Conservation (phyloP, 495 filamentous ascomycete genomes). For the Xylaria acuta region DNA sequence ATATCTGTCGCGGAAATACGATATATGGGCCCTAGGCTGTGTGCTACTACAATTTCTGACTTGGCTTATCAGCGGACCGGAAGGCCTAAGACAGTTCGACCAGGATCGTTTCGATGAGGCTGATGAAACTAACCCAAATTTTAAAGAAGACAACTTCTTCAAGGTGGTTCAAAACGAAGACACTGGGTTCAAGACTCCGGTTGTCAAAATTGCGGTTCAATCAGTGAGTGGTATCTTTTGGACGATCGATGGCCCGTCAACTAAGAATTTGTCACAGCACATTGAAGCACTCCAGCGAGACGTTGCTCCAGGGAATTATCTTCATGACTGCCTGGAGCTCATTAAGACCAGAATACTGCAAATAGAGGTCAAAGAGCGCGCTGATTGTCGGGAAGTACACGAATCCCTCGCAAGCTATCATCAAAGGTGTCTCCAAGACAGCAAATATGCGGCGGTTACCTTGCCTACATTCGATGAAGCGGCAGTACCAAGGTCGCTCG, state of each 20-base stretch:
- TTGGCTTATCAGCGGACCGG: not conserved
- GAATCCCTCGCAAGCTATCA: not conserved
- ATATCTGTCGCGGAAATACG: not conserved
- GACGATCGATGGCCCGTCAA: not conserved
- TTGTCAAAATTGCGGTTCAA: too few species aligned
- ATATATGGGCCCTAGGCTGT: slow-evolving; percentile 9
- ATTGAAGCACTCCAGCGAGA: not conserved
- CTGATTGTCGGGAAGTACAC: not conserved
- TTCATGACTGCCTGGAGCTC: slow-evolving; percentile 6
- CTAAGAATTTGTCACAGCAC: not conserved
- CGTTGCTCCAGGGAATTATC: not conserved
- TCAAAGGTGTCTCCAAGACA: slow-evolving; percentile 3
- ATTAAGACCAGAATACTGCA: slow-evolving; percentile 1
- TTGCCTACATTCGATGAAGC: not conserved
- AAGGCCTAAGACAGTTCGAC: not conserved
- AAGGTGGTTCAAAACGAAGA: not conserved
- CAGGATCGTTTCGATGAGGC: not conserved
- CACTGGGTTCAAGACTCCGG: not conserved
- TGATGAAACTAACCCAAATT: not conserved
- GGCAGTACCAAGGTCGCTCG: not conserved
- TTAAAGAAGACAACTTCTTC: slow-evolving; percentile 9
- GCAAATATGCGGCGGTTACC: not conserved
- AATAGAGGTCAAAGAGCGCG: not conserved
- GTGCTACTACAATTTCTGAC: not conserved
- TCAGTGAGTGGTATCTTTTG: not conserved